Evolutionary conservation across 306 rosid species (phyloP).

Genomic region (Trifolium fragiferum): DNA sequence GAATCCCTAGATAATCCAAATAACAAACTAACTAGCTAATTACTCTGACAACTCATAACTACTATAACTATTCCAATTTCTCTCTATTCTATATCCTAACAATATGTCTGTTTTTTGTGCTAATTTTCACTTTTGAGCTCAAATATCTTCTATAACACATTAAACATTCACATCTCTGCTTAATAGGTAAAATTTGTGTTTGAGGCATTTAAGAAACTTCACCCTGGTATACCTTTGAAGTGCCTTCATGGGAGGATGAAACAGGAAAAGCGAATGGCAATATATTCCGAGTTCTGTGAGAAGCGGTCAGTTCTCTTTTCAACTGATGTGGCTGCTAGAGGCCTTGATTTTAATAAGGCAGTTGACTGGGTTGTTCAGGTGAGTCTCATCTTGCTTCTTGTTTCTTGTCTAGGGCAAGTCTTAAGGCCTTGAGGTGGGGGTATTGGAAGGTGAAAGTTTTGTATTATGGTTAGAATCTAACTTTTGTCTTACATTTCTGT

Average conservation of each 20-base stretch:
- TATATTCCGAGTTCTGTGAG: constrained; percentile 78
- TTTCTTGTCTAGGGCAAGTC: constrained; percentile 22
- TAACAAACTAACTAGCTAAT: too few species aligned
- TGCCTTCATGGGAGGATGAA: constrained; percentile 95
- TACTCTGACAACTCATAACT: too few species aligned
- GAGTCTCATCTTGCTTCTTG: constrained; percentile 39
- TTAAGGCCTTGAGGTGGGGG: neutral
- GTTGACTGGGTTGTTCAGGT: constrained; percentile 99
- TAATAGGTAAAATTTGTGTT: constrained; percentile 76
- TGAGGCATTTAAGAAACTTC: constrained; percentile 91
- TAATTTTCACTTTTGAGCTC: constrained; percentile 10
- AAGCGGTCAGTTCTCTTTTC: constrained; percentile 79
- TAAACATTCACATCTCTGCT: constrained; percentile 23
- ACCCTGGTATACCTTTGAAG: constrained; percentile 86
- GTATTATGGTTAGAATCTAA: constrained; percentile 14
- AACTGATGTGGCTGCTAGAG: constrained; percentile 93
- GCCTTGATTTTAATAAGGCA: constrained; percentile 93
- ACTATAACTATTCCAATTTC: too few species aligned
- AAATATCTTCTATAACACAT: constrained; percentile 26
- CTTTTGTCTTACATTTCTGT: constrained; percentile 32
- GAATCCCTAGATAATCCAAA: too few species aligned
- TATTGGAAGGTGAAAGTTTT: constrained; percentile 21
- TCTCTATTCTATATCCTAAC: too few species aligned
- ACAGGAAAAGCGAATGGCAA: constrained; percentile 80
- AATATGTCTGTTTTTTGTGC: constrained; percentile 24